Evolutionary conservation across 2,329 filamentous ascomycete genomes (phyloP).

Genomic region (Sarocladiaceae sp.): DNA sequence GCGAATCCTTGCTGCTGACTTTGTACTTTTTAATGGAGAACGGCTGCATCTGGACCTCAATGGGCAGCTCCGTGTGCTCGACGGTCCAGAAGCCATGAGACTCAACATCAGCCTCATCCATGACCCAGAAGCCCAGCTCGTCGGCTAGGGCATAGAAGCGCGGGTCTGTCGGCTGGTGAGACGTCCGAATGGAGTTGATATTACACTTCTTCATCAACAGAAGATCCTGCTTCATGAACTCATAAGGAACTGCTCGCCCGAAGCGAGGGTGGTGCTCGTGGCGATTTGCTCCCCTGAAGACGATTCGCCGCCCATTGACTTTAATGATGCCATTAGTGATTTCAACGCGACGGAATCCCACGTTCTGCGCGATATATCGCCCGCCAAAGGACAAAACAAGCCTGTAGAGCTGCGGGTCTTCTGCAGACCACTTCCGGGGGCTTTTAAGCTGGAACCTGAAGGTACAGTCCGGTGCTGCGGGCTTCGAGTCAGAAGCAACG

Average conservation of each 20-base stretch:
- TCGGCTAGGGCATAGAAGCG: constrained; percentile 57
- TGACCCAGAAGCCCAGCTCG: constrained; percentile 61
- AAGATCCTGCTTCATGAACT: constrained; percentile 39
- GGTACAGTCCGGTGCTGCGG: constrained; percentile 29
- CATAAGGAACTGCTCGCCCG: constrained; percentile 56
- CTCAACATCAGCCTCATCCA: constrained; percentile 47
- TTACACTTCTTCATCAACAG: constrained; percentile 67
- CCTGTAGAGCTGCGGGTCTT: constrained; percentile 60
- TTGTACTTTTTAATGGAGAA: constrained; percentile 8
- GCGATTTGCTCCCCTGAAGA: constrained; percentile 65
- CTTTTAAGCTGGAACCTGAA: constrained; percentile 37
- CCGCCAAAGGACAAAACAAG: constrained; percentile 31
- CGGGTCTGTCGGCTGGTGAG: constrained; percentile 64
- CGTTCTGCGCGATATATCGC: constrained; percentile 43
- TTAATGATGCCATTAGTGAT: constrained; percentile 57
- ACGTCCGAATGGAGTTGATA: constrained; percentile 65
- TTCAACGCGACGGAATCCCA: constrained; percentile 62
- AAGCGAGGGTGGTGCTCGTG: constrained; percentile 65
- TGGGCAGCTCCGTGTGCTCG: constrained; percentile 32
- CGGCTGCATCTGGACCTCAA: background rate
- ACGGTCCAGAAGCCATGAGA: constrained; percentile 51
- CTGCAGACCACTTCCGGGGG: constrained; percentile 59
- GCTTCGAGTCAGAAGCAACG: constrained; percentile 15
- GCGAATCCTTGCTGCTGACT: constrained; percentile 36
- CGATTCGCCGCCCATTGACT: constrained; percentile 61